These are phyloP conservation scores for Ustulina deusta DNA, from an alignment of 2,329 filamentous ascomycete genomes.

Conservation along the genomic window DNA sequence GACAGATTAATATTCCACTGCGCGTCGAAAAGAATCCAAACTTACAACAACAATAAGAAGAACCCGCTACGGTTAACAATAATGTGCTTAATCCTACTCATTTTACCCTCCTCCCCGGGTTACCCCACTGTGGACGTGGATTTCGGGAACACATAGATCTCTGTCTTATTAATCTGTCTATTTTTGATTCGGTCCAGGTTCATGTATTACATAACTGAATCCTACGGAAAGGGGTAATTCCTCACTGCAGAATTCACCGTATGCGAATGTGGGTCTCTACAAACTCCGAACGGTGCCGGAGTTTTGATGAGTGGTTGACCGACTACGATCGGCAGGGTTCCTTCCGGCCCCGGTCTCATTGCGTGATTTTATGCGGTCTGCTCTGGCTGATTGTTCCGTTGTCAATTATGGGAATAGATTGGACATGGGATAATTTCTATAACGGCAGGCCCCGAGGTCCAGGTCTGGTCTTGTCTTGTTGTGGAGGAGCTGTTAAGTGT, in stretches of 20 bases:
- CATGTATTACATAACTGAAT: too few species aligned
- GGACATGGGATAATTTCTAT: not conserved
- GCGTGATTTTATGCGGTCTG: not conserved
- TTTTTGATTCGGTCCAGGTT: not conserved
- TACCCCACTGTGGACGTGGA: not conserved
- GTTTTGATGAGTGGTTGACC: not conserved
- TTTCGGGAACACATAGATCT: too few species aligned
- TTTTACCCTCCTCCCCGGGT: not conserved
- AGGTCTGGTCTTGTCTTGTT: too few species aligned
- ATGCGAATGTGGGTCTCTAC: not conserved
- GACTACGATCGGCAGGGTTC: not conserved
- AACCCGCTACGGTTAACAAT: too few species aligned
- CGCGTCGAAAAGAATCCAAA: too few species aligned
- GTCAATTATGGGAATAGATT: not conserved
- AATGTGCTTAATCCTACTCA: not conserved
- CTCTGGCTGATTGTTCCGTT: not conserved
- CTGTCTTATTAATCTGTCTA: not conserved
- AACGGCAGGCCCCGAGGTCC: not conserved
- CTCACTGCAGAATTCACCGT: not conserved
- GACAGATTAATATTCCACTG: too few species aligned
- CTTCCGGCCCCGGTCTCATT: not conserved
- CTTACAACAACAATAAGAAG: too few species aligned
- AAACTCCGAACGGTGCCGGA: slow-evolving; percentile 5
- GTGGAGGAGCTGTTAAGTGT: not conserved
- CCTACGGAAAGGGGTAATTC: not conserved